Base-by-base conservation (phyloP, 106 monocot species). In the Vanilla planifolia region DNA sequence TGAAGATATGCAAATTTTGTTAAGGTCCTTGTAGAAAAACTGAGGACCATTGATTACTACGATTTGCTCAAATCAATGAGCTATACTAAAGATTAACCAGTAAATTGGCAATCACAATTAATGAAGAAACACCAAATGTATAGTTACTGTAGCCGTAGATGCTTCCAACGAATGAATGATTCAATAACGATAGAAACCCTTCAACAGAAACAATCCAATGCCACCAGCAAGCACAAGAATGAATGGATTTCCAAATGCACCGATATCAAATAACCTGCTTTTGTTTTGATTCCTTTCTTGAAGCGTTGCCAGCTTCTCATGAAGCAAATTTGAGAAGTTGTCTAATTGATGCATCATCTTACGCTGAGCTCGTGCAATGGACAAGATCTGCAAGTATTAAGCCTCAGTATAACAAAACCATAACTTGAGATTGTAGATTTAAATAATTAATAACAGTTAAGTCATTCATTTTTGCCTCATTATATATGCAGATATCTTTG, bases 311-410 rank as follows among this genome's bases (percentile, higher is more conserved):
- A 92, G n/a, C 8, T 77, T 63, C 37, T 98, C 79, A 16, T 85
- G 92, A 19, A 98, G 19, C 34, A 88, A 47, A 52, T 65, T 98
- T 4, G 79, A 66, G 25, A 98, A 65, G 28, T 82, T 98, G 58
- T 85, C 85, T 3, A 98, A 48, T 64, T 88, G 84, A 61, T 98
- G 98, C 78, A 98, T 79, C 13, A 88, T 62, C 40, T 92, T 87
- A 7, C 85, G 78, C 65, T 98, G 98, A 14, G 76, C 61, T 36
- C 85, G 69, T 39, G 65, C 46, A 26, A 98, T 79, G 0, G 56
- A 36, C 44, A 65, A 44, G 27, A 96, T 68, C 87, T 91, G 79
- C 36, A 40, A 3, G 62, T 25, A 21, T 37, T 29, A 51, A 46
- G 41, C 1, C n/a, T n/a, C n/a, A n/a, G n/a, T n/a, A n/a, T n/a